phyloP scores from a whole-genome alignment of 148 eudicot genomes.

The Polygonum aviculare region DNA sequence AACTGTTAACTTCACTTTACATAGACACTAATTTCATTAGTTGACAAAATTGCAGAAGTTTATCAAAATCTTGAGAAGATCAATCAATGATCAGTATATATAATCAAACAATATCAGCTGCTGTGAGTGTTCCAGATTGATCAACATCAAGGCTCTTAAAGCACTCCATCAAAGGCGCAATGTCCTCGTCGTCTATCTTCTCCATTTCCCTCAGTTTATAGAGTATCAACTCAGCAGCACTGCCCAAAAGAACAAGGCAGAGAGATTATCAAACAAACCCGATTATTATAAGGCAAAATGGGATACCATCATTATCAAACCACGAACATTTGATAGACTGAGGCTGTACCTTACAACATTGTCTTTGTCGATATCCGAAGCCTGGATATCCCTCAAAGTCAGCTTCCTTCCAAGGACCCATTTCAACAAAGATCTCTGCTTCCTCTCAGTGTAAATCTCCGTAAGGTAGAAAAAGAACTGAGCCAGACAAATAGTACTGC shows the following conservation, averaged over 20 bases:
- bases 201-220: constrained; percentile 75
- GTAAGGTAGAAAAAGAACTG: constrained; percentile 60
- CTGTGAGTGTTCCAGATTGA: constrained; percentile 60
- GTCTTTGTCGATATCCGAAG: constrained; percentile 27
- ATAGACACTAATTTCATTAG: not conserved
- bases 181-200: constrained; percentile 55
- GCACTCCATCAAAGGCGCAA: constrained; percentile 38
- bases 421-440: constrained; percentile 28
- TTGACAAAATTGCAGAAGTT: not conserved
- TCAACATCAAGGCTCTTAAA: constrained; percentile 55
- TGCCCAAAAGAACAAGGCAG: constrained; percentile 13
- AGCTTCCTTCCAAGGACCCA: constrained; percentile 55
- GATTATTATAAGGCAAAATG: not conserved
- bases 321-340: too few species aligned
- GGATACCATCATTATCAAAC: not conserved
- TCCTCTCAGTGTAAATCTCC: constrained; percentile 53
- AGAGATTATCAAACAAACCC: not conserved
- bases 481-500: constrained; percentile 64
- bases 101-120: constrained; percentile 24
- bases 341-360: constrained; percentile 42
- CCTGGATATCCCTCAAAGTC: constrained; percentile 51
- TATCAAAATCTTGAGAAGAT: not conserved
- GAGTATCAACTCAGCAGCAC: constrained; percentile 62
- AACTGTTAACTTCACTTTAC: too few species aligned
- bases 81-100: too few species aligned